Base-by-base conservation (phyloP, 345 rosid genomes). In the Kernera saxatilis region DNA sequence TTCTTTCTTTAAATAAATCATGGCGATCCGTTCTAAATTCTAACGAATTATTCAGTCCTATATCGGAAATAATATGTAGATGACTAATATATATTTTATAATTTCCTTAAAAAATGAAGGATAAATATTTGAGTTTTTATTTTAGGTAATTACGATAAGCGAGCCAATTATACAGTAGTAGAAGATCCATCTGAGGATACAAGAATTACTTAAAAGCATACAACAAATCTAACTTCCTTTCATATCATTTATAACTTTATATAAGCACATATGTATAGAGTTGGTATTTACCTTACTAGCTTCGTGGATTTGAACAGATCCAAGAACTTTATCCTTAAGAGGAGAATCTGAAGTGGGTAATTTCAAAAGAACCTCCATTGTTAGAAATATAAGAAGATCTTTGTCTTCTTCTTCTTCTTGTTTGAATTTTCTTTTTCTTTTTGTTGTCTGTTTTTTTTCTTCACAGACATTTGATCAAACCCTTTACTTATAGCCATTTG, bases 301-400 rank as follows among this genome's bases (percentile, higher is more conserved):
- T 70, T 80, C 78, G 58, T 72, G 78, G 14, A 41, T 73, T 49
- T 43, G 60, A 52, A 58, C 14, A 58, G 78, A 56, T 67, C 57
- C 79, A 74, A 52, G 49, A 59, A 67, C 64, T 30, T 61, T 76
- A 37, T 81, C 88, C 64, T 69, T 18, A 60, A 46, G 75, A 46
- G 64, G 68, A 57, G 57, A 50, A 56, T 61, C 78, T 37, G 79
- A 65, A 52, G 52, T 52, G 21, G 84, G 40, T 54, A 54, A 37
- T 64, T 82, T 80, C 57, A 76, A 5, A 21, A 82, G 49, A 41
- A 80, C 81, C 77, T 80, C 84, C 84, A 76, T 82, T 23, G 12
- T 45, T 35, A 23, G 54, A 55, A 59, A n/a, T 8, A 58, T 57
- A 45, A 36, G 25, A 62, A 66, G 65, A 46, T 63, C 5, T 71